phyloP scores from a whole-genome alignment of 306 rosid species.

The Prinsepia uniflora region DNA sequence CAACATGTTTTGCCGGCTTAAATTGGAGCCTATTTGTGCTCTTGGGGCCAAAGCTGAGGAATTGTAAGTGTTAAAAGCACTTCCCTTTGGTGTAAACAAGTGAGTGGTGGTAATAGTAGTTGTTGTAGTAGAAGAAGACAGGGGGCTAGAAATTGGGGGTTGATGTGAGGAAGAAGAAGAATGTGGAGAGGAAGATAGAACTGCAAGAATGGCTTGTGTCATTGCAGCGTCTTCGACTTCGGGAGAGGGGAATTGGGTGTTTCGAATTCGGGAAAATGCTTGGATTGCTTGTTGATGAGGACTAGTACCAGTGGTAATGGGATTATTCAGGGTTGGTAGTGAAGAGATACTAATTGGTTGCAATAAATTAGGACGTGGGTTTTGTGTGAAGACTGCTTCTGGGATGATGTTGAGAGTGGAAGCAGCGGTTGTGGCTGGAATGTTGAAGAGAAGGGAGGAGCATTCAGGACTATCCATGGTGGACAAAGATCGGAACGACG shows the following conservation, averaged over 20 bases:
- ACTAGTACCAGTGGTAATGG: background rate
- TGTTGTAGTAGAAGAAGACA: constrained; percentile 15
- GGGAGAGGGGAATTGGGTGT: constrained; percentile 39
- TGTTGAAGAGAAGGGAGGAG: constrained; percentile 59
- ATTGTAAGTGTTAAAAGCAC: constrained; percentile 54
- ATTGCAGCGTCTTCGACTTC: constrained; percentile 51
- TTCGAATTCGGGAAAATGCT: constrained; percentile 34
- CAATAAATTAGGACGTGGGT: constrained; percentile 24
- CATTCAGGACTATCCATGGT: constrained; percentile 68
- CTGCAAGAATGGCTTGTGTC: constrained; percentile 56
- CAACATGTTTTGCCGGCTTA: constrained; percentile 38
- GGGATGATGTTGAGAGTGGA: constrained; percentile 11
- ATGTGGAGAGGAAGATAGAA: constrained; percentile 38
- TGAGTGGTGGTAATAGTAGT: constrained; percentile 12
- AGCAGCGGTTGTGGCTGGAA: constrained; percentile 29
- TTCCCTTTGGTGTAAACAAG: constrained; percentile 25
- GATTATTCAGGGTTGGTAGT: constrained; percentile 4
- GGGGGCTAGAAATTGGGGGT: background rate
- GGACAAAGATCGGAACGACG: constrained; percentile 74
- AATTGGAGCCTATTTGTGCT: constrained; percentile 21
- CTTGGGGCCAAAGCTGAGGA: constrained; percentile 18
- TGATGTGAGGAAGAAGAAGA: constrained; percentile 31
- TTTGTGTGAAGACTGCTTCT: constrained; percentile 20
- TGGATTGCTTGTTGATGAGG: constrained; percentile 47
- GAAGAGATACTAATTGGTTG: constrained; percentile 12